Evolutionary conservation across 306 rosid genomes (phyloP).

Genomic region (Coriaria nepalensis): DNA sequence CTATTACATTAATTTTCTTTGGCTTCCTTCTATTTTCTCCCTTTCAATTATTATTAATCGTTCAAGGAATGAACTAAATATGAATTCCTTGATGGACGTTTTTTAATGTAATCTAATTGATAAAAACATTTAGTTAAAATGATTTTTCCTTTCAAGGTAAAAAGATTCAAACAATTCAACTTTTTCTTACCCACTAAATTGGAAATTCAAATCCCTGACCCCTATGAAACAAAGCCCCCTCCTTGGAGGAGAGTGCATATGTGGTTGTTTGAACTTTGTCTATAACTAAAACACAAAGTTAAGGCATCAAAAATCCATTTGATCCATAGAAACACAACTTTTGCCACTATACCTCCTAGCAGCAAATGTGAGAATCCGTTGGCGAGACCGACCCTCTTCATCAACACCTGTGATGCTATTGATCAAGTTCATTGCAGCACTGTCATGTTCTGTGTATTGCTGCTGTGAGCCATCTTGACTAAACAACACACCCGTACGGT

Average conservation of each 20-base stretch:
- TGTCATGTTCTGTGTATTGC: constrained; percentile 43
- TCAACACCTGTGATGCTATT: constrained; percentile 74
- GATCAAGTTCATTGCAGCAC: constrained; percentile 86
- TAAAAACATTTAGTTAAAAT: too few relatives aligned
- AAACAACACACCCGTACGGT: constrained; percentile 19
- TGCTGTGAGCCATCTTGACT: constrained; percentile 56
- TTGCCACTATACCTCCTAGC: constrained; percentile 59
- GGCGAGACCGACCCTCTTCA: constrained; percentile 96
- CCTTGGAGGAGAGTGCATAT: too few relatives aligned
- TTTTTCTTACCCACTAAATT: too few relatives aligned
- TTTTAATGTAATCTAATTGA: too few relatives aligned
- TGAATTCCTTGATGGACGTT: too few relatives aligned
- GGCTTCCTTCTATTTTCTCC: too few relatives aligned
- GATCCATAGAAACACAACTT: constrained; percentile 5
- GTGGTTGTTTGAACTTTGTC: background rate
- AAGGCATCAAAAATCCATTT: background rate
- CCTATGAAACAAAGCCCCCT: too few relatives aligned
- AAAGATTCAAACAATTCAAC: too few relatives aligned
- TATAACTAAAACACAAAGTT: background rate
- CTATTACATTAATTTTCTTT: background rate
- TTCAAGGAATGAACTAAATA: too few relatives aligned
- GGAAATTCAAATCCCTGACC: too few relatives aligned
- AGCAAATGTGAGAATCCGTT: constrained; percentile 91
- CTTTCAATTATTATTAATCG: too few relatives aligned
- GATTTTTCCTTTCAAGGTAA: too few relatives aligned